A percentile compares a stretch with the other conserved stretches of the same genome.
Conservation (phyloP, 75 land plant species). For the Pinus tabuliformis region DNA sequence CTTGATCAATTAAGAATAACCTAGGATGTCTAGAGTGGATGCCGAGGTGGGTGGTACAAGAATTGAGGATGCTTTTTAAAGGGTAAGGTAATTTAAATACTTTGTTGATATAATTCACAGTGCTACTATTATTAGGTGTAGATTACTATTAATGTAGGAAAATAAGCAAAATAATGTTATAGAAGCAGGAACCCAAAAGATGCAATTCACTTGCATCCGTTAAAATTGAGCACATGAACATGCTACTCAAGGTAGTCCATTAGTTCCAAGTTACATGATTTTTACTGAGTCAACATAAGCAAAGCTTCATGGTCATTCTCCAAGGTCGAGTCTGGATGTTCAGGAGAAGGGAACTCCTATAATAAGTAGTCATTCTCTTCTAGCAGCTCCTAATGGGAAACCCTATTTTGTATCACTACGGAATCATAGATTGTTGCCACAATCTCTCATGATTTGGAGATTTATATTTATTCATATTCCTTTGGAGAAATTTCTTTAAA, state of each 20-base stretch:
- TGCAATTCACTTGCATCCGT: slow-evolving; percentile 31
- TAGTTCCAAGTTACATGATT: slow-evolving; percentile 89
- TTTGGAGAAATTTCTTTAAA: too few relatives aligned
- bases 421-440: slow-evolving; percentile 11
- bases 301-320: slow-evolving; percentile 62
- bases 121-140: too few relatives aligned
- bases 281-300: slow-evolving; percentile 94
- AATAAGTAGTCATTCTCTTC: slow-evolving; percentile 55
- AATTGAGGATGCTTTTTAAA: too few relatives aligned
- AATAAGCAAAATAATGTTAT: too few relatives aligned
- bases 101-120: too few relatives aligned
- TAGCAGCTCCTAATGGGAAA: slow-evolving; percentile 42
- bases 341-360: slow-evolving; percentile 23
- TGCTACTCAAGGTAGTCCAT: slow-evolving; percentile 34
- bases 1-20: too few relatives aligned
- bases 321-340: slow-evolving; percentile 40
- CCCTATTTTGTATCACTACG: slow-evolving; percentile 45
- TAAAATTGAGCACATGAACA: slow-evolving; percentile 44
- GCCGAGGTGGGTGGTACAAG: too few relatives aligned
- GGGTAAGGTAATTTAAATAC: too few relatives aligned
- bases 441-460: too few relatives aligned
- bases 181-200: slow-evolving; percentile 11
- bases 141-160: too few relatives aligned
- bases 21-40: too few relatives aligned
- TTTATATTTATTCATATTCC: too few relatives aligned